These are phyloP conservation scores for Calophaca sinica DNA, from an alignment of 306 rosid species.

Conservation along the genomic window DNA sequence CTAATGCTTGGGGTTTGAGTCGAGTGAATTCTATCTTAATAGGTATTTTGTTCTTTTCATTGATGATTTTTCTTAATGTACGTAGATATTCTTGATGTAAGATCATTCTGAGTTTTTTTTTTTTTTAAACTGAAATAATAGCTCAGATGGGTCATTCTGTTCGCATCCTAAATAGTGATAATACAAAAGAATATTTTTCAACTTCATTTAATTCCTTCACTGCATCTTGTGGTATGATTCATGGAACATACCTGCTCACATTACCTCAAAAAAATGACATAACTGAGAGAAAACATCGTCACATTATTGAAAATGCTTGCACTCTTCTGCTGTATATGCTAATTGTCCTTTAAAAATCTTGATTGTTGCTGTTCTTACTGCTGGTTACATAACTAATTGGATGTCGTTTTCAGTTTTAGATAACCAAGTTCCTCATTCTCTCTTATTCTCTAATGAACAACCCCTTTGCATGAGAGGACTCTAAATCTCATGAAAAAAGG, in stretches of 20 bases:
- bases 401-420: neutral
- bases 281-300: neutral
- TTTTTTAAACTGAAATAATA: no score
- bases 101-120: no score
- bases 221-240: neutral
- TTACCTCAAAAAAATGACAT: neutral
- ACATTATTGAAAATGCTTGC: neutral
- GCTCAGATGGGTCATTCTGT: no score
- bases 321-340: neutral
- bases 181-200: no score
- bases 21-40: no score
- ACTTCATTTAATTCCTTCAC: neutral
- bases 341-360: neutral
- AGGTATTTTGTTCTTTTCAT: no score
- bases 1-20: no score
- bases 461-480: neutral
- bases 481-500: neutral
- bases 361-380: neutral
- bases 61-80: no score
- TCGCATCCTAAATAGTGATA: no score
- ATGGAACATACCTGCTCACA: neutral
- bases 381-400: neutral
- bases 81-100: no score
- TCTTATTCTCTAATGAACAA: neutral
- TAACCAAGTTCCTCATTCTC: neutral